Conservation (phyloP, 2,329 filamentous ascomycete species). For the Talaromyces funiculosus region DNA sequence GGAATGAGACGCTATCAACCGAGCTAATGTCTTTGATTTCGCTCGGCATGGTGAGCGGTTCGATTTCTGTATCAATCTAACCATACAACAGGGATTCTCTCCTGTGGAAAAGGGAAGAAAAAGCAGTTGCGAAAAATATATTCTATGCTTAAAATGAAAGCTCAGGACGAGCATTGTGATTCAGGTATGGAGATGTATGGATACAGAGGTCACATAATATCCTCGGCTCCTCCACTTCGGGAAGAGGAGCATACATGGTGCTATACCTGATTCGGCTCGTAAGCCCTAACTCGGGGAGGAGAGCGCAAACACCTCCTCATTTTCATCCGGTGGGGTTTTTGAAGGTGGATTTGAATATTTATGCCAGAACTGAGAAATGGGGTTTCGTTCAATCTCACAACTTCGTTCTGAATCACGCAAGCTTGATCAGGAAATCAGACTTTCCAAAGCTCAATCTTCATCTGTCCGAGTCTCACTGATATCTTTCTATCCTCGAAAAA, state of each 20-base stretch:
- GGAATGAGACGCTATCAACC: constrained; percentile 28
- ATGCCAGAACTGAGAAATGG: neutral
- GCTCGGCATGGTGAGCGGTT: constrained; percentile 6
- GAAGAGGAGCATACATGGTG: neutral
- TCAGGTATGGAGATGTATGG: neutral
- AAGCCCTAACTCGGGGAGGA: neutral
- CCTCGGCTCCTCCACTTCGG: constrained; percentile 6
- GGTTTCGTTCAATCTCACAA: neutral
- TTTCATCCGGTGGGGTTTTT: neutral
- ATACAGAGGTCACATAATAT: neutral
- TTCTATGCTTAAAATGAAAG: too few species aligned
- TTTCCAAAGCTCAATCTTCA: neutral
- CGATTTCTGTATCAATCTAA: neutral
- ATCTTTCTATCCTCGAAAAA: neutral
- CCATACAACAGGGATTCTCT: neutral
- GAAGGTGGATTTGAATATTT: neutral
- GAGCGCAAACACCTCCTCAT: neutral
- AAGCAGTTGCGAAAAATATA: neutral
- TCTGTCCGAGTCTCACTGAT: neutral
- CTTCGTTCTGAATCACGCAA: neutral
- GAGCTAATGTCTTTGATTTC: constrained; percentile 29
- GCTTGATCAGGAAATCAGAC: neutral
- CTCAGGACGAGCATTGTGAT: neutral
- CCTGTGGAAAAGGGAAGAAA: too few species aligned
- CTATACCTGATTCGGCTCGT: neutral